A percentile compares a stretch with the other conserved stretches of the same genome.
Evolutionary conservation across 768 basidiomycete species (phyloP).

Genomic region (Amyloporia xantha): DNA sequence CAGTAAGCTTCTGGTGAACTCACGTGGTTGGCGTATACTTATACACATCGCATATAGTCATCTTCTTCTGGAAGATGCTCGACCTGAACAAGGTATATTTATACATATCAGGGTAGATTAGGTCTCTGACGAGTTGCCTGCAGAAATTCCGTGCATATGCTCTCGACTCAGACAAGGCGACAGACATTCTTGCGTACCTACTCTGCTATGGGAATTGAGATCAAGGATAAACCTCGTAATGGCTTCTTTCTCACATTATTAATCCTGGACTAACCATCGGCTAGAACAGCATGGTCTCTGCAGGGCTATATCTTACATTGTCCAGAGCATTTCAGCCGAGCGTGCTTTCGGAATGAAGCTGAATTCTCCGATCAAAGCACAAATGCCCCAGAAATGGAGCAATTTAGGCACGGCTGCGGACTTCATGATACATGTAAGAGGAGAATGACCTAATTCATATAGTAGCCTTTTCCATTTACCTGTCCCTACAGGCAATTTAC

Average conservation of each 20-base stretch:
- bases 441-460: too few relatives aligned
- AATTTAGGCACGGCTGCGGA: constrained; percentile 71
- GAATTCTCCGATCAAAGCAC: constrained; percentile 52
- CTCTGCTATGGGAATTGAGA: constrained; percentile 77
- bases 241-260: background rate
- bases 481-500: constrained; percentile 67
- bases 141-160: constrained; percentile 88
- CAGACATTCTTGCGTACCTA: constrained; percentile 72
- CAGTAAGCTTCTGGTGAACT: constrained; percentile 40
- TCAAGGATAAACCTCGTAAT: constrained; percentile 89
- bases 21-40: background rate
- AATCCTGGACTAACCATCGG: constrained; percentile 1
- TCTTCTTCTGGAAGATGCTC: constrained; percentile 86
- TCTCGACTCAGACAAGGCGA: constrained; percentile 72
- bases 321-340: constrained; percentile 89
- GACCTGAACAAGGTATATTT: constrained; percentile 80
- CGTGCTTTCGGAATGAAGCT: constrained; percentile 68
- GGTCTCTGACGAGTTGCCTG: background rate
- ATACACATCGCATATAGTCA: constrained; percentile 37
- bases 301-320: constrained; percentile 82
- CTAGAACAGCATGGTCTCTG: constrained; percentile 93
- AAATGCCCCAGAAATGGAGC: constrained; percentile 74
- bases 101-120: background rate
- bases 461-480: constrained; percentile 2
- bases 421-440: constrained; percentile 78